phyloP scores from a whole-genome alignment of 176 grass and related monocot genomes.

The Stipa capillata region DNA sequence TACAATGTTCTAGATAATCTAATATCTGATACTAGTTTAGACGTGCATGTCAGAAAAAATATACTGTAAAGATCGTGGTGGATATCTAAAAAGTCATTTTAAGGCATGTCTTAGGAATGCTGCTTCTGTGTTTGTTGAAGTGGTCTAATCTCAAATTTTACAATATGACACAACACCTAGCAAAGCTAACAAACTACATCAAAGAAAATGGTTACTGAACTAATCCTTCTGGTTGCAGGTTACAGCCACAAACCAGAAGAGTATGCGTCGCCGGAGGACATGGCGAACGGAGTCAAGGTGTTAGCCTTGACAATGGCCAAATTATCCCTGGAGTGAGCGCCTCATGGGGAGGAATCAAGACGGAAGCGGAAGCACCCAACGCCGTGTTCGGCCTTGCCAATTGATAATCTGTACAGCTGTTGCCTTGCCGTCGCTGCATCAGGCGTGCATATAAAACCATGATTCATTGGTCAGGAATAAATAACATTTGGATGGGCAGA shows the following conservation, averaged over 20 bases:
- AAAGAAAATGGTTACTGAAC: background rate
- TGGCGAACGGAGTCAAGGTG: slow-evolving; percentile 83
- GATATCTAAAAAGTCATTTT: background rate
- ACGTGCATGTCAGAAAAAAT: background rate
- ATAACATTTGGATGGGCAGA: background rate
- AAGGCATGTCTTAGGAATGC: too few species aligned
- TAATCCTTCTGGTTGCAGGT: slow-evolving; percentile 29
- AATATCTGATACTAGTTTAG: background rate
- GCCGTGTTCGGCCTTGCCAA: too few species aligned
- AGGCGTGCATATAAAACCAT: background rate
- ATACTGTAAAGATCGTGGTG: background rate
- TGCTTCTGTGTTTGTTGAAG: background rate
- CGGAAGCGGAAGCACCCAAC: too few species aligned
- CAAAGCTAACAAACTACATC: too few species aligned
- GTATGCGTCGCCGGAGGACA: slow-evolving; percentile 56
- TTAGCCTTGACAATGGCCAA: slow-evolving; percentile 79
- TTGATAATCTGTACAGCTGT: background rate
- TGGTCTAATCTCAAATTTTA: background rate
- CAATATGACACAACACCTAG: too few species aligned
- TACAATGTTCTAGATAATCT: background rate
- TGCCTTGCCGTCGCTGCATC: background rate
- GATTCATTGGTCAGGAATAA: background rate
- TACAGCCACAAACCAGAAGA: slow-evolving; percentile 97
- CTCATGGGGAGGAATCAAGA: too few species aligned
- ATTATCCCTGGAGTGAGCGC: slow-evolving; percentile 59